phyloP scores from a whole-genome alignment of 108 stramenopile genomes.

The Fragilaria radians region DNA sequence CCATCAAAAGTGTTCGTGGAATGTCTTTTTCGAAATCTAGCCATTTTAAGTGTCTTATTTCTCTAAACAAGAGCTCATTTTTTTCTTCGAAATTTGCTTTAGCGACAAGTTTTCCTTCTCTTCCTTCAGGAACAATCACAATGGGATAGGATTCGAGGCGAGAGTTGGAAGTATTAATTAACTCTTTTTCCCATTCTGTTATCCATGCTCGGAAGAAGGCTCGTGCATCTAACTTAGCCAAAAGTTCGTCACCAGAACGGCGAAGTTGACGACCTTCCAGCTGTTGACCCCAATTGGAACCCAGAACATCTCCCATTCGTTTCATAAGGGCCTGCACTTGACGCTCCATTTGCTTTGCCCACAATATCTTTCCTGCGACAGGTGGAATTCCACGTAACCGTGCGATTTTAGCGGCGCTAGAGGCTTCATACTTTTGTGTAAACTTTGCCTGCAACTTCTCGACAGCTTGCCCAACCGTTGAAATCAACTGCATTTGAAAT shows the following conservation, averaged over 20 bases:
- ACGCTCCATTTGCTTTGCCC: constrained; percentile 98
- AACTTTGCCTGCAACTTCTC: constrained; percentile 91
- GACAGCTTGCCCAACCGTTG: constrained; percentile 85
- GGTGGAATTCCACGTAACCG: constrained; percentile 91
- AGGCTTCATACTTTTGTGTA: constrained; percentile 83
- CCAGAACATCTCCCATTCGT: constrained; percentile 93
- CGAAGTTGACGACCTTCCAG: constrained; percentile 91
- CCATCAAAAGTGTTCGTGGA: constrained; percentile 55
- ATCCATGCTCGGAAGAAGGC: constrained; percentile 83
- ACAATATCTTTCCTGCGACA: constrained; percentile 92
- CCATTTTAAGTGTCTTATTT: constrained; percentile 94
- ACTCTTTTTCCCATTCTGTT: constrained; percentile 71
- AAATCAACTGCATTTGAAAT: constrained; percentile 91
- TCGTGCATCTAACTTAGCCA: constrained; percentile 87
- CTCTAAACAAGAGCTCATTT: constrained; percentile 85
- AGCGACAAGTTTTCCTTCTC: constrained; percentile 48
- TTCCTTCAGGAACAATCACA: constrained; percentile 35
- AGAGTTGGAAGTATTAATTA: constrained; percentile 48
- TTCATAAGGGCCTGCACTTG: constrained; percentile 89
- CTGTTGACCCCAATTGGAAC: constrained; percentile 92
- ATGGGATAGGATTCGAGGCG: constrained; percentile 69
- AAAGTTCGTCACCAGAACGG: constrained; percentile 87
- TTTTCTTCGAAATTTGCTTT: constrained; percentile 94
- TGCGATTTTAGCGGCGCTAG: constrained; percentile 59
- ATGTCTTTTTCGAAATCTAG: constrained; percentile 84